These are phyloP conservation scores for Solanum hybrid DNA, from an alignment of 305 asterid species.

Conservation along the genomic window DNA sequence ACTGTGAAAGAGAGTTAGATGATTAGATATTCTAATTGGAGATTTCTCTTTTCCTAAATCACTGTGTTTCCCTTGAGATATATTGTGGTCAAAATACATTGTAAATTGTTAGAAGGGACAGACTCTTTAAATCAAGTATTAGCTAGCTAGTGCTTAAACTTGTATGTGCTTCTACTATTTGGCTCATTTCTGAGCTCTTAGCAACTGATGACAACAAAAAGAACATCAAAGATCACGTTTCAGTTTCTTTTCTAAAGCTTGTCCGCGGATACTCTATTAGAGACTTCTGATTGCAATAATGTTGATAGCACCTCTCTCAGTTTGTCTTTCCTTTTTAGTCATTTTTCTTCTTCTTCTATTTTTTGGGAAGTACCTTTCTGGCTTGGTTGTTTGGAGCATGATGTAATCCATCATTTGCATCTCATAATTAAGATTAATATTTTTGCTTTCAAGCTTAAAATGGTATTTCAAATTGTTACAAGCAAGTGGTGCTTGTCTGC, in stretches of 20 bases:
- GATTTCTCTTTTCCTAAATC: not conserved
- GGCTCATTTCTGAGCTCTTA: not conserved
- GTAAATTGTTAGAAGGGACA: not conserved
- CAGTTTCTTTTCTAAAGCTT: not conserved
- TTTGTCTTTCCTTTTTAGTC: not conserved
- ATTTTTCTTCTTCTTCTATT: not conserved
- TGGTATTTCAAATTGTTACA: not conserved
- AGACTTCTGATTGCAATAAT: not conserved
- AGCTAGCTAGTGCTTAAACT: not conserved
- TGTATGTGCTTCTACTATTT: not conserved
- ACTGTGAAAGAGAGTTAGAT: not conserved
- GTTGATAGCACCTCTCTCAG: not conserved
- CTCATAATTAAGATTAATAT: no score
- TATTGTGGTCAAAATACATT: not conserved
- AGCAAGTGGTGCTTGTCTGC: not conserved
- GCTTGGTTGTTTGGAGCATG: not conserved
- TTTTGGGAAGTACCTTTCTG: not conserved
- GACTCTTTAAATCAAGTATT: not conserved
- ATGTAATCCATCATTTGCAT: not conserved
- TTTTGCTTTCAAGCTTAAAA: not conserved
- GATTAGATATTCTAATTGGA: not conserved
- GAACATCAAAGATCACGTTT: not conserved
- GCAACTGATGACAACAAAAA: not conserved
- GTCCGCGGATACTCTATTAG: not conserved
- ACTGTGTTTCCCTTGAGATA: not conserved